phyloP scores from a whole-genome alignment of 192 early-diverging fungal genomes.

The Funneliformis mosseae region DNA sequence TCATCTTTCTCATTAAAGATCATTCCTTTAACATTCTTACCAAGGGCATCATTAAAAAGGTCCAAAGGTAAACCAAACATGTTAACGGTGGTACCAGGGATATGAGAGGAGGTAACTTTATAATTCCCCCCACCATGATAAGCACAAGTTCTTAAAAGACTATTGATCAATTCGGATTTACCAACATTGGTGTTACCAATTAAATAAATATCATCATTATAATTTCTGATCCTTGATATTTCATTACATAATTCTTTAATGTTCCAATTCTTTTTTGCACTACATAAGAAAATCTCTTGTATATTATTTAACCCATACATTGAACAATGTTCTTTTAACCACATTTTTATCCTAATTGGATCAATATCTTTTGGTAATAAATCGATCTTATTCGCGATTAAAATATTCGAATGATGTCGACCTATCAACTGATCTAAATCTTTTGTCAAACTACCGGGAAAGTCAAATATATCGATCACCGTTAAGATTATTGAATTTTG shows the following conservation, averaged over 20 bases:
- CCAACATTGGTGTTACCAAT: constrained; percentile 78
- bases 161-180: constrained; percentile 74
- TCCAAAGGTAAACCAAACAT: constrained; percentile 60
- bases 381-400: constrained; percentile 76
- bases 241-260: constrained; percentile 51
- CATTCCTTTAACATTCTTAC: constrained; percentile 5
- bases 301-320: constrained; percentile 36
- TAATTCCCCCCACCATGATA: constrained; percentile 43
- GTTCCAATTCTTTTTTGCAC: constrained; percentile 62
- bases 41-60: constrained; percentile 52
- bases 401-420: constrained; percentile 40
- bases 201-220: constrained; percentile 63
- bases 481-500: constrained; percentile 54
- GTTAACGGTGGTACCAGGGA: constrained; percentile 78
- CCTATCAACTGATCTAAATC: constrained; percentile 57
- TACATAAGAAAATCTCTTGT: constrained; percentile 53
- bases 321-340: constrained; percentile 48
- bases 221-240: constrained; percentile 43
- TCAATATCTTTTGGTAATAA: constrained; percentile 60
- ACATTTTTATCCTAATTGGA: constrained; percentile 51
- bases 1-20: constrained; percentile 43
- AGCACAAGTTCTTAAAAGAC: constrained; percentile 57
- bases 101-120: constrained; percentile 58
- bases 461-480: constrained; percentile 69
- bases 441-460: constrained; percentile 62